These are phyloP conservation scores for Phascolomyces articulosus DNA, from an alignment of 371 early-diverging fungal species.

Conservation along the genomic window DNA sequence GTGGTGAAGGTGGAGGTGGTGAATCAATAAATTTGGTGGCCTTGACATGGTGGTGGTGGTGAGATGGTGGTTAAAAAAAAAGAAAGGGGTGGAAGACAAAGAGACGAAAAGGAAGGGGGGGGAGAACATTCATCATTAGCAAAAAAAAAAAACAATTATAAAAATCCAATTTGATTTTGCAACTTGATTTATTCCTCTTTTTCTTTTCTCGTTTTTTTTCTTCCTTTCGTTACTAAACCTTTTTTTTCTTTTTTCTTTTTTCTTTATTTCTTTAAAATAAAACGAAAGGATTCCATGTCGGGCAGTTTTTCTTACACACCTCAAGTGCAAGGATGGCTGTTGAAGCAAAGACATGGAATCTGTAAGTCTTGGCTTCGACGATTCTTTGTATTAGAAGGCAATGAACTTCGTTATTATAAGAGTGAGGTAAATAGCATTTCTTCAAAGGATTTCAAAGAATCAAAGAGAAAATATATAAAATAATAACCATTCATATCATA, in stretches of 20 bases:
- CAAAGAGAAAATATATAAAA: too few relatives aligned
- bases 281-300: background rate
- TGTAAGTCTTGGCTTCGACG: conserved; percentile 26
- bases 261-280: background rate
- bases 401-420: conserved; percentile 24
- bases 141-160: too few relatives aligned
- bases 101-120: background rate
- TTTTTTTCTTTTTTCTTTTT: background rate
- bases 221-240: background rate
- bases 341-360: conserved; percentile 48
- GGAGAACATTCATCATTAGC: background rate
- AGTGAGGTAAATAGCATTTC: conserved; percentile 22
- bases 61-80: background rate
- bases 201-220: background rate
- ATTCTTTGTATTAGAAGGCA: conserved; percentile 27
- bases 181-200: background rate
- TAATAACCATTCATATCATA: too few relatives aligned
- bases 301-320: conserved; percentile 2
- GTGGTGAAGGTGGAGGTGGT: background rate
- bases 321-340: conserved; percentile 32
- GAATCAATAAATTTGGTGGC: too few relatives aligned
- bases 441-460: conserved; percentile 6
- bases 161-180: background rate
- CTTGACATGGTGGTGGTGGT: too few relatives aligned
- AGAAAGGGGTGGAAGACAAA: background rate